Evolutionary conservation across 805 yeast genomes (phyloP).

Genomic region (Suhomyces kilbournensis): DNA sequence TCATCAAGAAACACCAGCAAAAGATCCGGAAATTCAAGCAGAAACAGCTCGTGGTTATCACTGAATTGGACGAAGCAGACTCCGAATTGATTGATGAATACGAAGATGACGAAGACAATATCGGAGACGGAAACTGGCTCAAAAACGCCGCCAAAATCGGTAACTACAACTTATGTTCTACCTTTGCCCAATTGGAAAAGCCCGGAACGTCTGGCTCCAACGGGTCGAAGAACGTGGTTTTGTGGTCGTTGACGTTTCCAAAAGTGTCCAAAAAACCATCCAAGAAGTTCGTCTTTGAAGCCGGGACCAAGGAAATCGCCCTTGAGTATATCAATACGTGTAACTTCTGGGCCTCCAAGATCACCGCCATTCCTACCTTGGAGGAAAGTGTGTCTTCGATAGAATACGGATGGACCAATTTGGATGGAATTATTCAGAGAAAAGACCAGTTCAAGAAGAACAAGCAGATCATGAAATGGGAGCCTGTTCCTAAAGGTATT

Average conservation of each 20-base stretch:
- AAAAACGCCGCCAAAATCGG: slow-evolving; percentile 59
- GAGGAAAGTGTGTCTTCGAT: slow-evolving; percentile 71
- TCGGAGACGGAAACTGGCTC: slow-evolving; percentile 71
- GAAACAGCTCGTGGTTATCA: slow-evolving; percentile 13
- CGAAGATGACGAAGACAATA: slow-evolving; percentile 23
- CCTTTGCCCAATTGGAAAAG: slow-evolving; percentile 43
- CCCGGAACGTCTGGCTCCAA: slow-evolving; percentile 5
- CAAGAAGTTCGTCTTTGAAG: slow-evolving; percentile 55
- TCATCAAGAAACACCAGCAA: slow-evolving; percentile 39
- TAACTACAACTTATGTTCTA: slow-evolving; percentile 49
- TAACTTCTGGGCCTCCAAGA: slow-evolving; percentile 88
- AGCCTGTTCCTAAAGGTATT: slow-evolving; percentile 37
- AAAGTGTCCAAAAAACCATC: slow-evolving; percentile 31
- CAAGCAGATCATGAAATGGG: slow-evolving; percentile 43
- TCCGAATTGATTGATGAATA: slow-evolving; percentile 23
- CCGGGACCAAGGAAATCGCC: slow-evolving; percentile 67
- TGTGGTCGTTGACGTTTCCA: slow-evolving; percentile 60
- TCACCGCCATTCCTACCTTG: slow-evolving; percentile 70
- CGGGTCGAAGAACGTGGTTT: slow-evolving; percentile 14
- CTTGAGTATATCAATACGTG: slow-evolving; percentile 69
- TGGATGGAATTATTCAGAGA: slow-evolving; percentile 28
- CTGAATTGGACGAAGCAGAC: slow-evolving; percentile 14
- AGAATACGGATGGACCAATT: slow-evolving; percentile 77
- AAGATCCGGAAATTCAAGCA: slow-evolving; percentile 22
- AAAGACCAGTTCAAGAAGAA: slow-evolving; percentile 28